phyloP scores from a whole-genome alignment of 192 early-diverging fungal genomes.

The Coemansia sp. region DNA sequence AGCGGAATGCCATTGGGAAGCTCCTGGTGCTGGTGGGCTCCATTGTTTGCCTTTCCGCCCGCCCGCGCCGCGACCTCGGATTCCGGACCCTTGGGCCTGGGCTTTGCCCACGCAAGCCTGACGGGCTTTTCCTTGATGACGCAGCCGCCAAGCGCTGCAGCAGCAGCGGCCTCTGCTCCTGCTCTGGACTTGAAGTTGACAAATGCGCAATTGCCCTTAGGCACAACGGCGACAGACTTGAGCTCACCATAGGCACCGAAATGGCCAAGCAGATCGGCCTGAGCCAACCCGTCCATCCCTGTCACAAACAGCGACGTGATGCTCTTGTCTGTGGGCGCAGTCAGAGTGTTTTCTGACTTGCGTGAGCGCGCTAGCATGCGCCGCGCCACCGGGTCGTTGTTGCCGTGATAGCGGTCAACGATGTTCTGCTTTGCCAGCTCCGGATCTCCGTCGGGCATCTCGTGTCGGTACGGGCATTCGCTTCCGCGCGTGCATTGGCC shows the following conservation, averaged over 20 bases:
- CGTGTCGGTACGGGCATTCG: slow-evolving; percentile 96
- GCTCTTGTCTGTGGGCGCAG: slow-evolving; percentile 75
- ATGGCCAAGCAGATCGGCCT: slow-evolving; percentile 66
- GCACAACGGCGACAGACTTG: slow-evolving; percentile 79
- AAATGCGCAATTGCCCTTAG: slow-evolving; percentile 85
- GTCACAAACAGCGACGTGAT: slow-evolving; percentile 87
- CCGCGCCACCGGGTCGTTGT: slow-evolving; percentile 91
- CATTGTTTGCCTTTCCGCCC: background rate
- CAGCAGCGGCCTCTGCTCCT: slow-evolving; percentile 84
- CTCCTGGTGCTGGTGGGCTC: slow-evolving; percentile 22
- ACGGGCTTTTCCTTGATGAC: slow-evolving; percentile 71
- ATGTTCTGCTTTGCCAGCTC: slow-evolving; percentile 92
- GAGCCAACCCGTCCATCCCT: slow-evolving; percentile 74
- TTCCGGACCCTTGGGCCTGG: slow-evolving; percentile 69
- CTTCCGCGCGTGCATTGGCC: slow-evolving; percentile 94
- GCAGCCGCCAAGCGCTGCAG: slow-evolving; percentile 67
- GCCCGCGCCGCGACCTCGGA: slow-evolving; percentile 44
- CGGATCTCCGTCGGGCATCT: slow-evolving; percentile 76
- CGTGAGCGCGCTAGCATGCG: slow-evolving; percentile 72
- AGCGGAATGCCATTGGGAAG: slow-evolving; percentile 11
- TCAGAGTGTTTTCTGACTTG: slow-evolving; percentile 44
- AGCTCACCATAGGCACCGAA: slow-evolving; percentile 89
- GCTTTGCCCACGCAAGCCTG: slow-evolving; percentile 82
- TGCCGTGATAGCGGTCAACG: slow-evolving; percentile 90
- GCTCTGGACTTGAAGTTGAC: slow-evolving; percentile 81